A percentile compares a stretch with the other conserved stretches of the same genome.
Evolutionary conservation across 768 basidiomycete species (phyloP).

Genomic region (Tremella yokohamensis): DNA sequence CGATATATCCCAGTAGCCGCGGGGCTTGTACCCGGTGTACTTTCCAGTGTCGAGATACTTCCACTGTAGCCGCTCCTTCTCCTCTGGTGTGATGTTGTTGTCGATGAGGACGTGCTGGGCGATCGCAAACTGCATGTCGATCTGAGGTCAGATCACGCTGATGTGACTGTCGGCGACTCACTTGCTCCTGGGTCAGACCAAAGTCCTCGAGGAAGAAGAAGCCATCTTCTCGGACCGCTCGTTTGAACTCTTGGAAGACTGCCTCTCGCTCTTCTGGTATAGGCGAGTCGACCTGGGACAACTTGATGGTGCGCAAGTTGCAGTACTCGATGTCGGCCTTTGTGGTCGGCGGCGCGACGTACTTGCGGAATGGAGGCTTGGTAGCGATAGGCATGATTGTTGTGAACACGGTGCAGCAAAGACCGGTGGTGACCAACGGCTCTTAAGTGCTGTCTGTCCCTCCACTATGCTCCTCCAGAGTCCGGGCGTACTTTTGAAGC

Average conservation of each 20-base stretch:
- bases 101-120: constrained; percentile 28
- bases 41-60: constrained; percentile 13
- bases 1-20: constrained; percentile 14
- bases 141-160: constrained; percentile 12
- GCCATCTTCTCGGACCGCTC: constrained; percentile 31
- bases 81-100: constrained; percentile 27
- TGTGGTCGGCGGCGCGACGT: constrained; percentile 18
- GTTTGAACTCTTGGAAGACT: constrained; percentile 3
- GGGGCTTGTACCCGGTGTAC: constrained; percentile 24
- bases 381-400: constrained; percentile 2
- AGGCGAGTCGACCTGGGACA: constrained; percentile 21
- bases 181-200: constrained; percentile 29
- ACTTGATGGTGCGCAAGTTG: constrained; percentile 29
- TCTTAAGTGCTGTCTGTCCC: no score
- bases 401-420: no score
- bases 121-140: constrained; percentile 31
- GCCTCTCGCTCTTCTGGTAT: constrained; percentile 4
- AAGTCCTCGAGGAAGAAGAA: constrained; percentile 36
- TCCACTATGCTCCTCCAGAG: no score
- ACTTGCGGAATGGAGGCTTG: constrained; percentile 17
- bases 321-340: constrained; percentile 22
- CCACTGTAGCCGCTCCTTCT: constrained; percentile 28
- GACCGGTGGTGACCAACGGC: no score
- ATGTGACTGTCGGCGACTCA: neutral
- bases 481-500: no score